A percentile compares a stretch with the other conserved stretches of the same genome.
These are phyloP conservation scores for Phytophthora sp. DNA, from an alignment of 352 stramenopile genomes.

Conservation along the genomic window DNA sequence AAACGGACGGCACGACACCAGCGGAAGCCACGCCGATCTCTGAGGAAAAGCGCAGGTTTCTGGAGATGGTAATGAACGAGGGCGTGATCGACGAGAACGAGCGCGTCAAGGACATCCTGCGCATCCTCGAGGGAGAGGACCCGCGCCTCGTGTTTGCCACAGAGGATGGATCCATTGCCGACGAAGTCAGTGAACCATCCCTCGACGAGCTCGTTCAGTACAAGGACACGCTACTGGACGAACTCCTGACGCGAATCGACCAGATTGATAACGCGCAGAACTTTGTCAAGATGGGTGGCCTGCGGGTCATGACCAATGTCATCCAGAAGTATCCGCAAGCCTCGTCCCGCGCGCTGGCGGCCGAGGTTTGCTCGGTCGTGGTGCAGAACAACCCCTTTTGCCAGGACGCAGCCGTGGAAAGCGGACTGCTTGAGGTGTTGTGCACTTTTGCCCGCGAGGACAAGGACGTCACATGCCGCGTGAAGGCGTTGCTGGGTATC, in stretches of 20 bases:
- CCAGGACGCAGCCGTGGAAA: conserved; percentile 73
- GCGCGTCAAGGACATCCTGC: conserved; percentile 83
- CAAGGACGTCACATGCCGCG: conserved; percentile 66
- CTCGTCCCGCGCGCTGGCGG: conserved; percentile 66
- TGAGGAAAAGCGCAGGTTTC: conserved; percentile 76
- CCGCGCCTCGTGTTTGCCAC: conserved; percentile 68
- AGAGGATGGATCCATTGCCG: conserved; percentile 43
- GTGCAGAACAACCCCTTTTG: conserved; percentile 90
- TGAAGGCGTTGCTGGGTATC: conserved; percentile 83
- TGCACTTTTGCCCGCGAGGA: conserved; percentile 65
- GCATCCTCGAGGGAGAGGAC: conserved; percentile 82
- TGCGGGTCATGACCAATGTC: conserved; percentile 63
- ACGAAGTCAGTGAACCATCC: conserved; percentile 47
- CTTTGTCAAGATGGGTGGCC: conserved; percentile 85
- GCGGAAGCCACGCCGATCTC: conserved; percentile 72
- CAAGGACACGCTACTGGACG: conserved; percentile 82
- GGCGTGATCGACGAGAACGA: conserved; percentile 87
- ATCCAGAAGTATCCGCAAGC: conserved; percentile 61
- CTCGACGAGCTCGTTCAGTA: conserved; percentile 79
- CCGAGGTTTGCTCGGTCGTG: conserved; percentile 81
- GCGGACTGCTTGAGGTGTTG: conserved; percentile 69
- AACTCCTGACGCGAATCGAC: conserved; percentile 85
- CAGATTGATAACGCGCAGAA: conserved; percentile 91
- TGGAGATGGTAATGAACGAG: conserved; percentile 87
- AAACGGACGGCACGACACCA: conserved; percentile 79